Base-by-base conservation (phyloP, 805 yeast genomes). In the Hanseniaspora valbyensis region DNA sequence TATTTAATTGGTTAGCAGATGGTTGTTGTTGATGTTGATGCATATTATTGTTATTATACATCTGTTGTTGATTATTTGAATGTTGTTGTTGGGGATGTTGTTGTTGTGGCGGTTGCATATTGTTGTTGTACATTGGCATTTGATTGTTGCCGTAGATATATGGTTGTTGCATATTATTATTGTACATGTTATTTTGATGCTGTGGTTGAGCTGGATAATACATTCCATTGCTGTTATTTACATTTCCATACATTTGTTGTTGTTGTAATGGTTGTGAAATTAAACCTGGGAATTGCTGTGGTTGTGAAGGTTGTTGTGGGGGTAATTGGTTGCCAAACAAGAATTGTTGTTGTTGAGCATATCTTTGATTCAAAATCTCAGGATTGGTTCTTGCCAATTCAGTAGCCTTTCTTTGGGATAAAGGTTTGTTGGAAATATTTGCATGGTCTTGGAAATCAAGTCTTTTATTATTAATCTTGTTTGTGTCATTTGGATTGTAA, bases 1-100 rank as follows among this genome's bases (percentile, higher is more conserved):
- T 66, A 30, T 69, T 68, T 18, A 70, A 55, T 54, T 69, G 72
- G 4, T 71, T 61, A 2, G 36, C 21, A 9, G 56, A 43, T 30
- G 55, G 58, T 33, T 54, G 51, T 14, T 39, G 55, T 52, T 53
- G 58, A 40, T 55, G 64, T 50, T 50, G 63, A 1, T 54, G 55
- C 25, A 52, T 14, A 56, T 21, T 59, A 57, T 28, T 14, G 7
- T 22, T 37, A 26, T 38, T 36, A 36, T 44, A 36, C 46, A 43
- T 43, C 14, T 32, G 34, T 58, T 55, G n/a, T n/a, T n/a, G n/a
- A n/a, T n/a, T n/a, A n/a, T n/a, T n/a, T n/a, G n/a, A n/a, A 16
- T 28, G 54, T 53, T 53, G 58, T 41, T 55, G 64, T 48, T 50
- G 64, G 1, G 53, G 56, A 24, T 52, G 57, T 16, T 59, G 57